Evolutionary conservation across 176 grass and related monocot species (phyloP).

Genomic region (Cenchrus americanus): DNA sequence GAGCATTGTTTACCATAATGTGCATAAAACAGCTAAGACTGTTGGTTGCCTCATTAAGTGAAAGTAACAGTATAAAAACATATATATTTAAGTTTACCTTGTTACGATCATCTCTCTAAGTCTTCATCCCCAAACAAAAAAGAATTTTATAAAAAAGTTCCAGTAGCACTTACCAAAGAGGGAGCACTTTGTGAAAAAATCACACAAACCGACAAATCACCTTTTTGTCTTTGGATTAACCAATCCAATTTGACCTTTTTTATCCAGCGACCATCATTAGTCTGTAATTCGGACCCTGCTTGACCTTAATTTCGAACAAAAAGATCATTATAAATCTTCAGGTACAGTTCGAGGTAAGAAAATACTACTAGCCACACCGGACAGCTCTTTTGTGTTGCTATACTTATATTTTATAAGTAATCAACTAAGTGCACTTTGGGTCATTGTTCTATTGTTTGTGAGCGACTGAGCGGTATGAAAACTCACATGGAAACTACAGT

Average conservation of each 20-base stretch:
- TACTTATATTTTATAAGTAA: not conserved
- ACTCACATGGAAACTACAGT: slow-evolving; percentile 1
- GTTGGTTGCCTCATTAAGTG: not conserved
- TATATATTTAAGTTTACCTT: slow-evolving; percentile 4
- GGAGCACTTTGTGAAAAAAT: slow-evolving; percentile 27
- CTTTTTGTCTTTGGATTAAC: slow-evolving; percentile 15
- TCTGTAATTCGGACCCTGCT: not conserved
- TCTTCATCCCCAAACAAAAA: not conserved
- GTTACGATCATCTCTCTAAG: not conserved
- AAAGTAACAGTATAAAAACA: not conserved
- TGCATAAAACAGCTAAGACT: slow-evolving; percentile 2
- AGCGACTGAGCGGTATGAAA: not conserved
- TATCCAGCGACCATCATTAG: not conserved
- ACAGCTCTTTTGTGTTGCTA: not conserved
- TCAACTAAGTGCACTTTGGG: not conserved
- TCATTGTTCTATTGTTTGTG: slow-evolving; percentile 11
- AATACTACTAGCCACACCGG: not conserved
- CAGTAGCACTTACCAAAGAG: slow-evolving; percentile 6
- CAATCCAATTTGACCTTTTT: slow-evolving; percentile 4
- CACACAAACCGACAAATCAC: slow-evolving; percentile 11
- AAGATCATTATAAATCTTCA: slow-evolving; percentile 3
- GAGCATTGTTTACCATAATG: not conserved
- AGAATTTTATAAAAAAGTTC: not conserved
- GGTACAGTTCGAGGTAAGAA: not conserved
- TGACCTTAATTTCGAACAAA: slow-evolving; percentile 9